A percentile compares a stretch with the other conserved stretches of the same genome.
Conservation (phyloP, 2,329 filamentous ascomycete genomes). For the Emericellopsis atlantica region DNA sequence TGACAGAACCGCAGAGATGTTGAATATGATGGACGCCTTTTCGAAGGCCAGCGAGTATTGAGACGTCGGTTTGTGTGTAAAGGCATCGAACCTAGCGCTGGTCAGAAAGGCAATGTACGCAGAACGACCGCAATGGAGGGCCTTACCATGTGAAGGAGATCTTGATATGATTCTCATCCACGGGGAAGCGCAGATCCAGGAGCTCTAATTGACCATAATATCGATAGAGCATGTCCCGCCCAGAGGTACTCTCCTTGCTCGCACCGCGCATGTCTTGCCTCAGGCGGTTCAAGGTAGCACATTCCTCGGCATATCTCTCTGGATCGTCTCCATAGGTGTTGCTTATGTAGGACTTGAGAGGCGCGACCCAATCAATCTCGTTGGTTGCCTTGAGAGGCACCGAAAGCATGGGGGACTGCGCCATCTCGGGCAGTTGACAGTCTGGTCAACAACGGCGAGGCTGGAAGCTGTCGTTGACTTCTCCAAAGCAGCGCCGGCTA, state of each 20-base stretch:
- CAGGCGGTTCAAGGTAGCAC: slow-evolving; percentile 82
- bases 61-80: slow-evolving; percentile 92
- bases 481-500: neutral
- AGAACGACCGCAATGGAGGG: neutral
- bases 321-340: slow-evolving; percentile 93
- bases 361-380: slow-evolving; percentile 95
- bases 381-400: slow-evolving; percentile 87
- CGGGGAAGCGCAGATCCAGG: slow-evolving; percentile 85
- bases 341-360: slow-evolving; percentile 86
- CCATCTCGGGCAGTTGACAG: slow-evolving; percentile 34
- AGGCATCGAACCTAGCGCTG: slow-evolving; percentile 80
- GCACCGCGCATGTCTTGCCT: slow-evolving; percentile 98
- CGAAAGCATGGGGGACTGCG: slow-evolving; percentile 90
- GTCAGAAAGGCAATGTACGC: slow-evolving; percentile 1
- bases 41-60: slow-evolving; percentile 96
- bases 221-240: slow-evolving; percentile 84
- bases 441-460: neutral
- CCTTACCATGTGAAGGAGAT: slow-evolving; percentile 91
- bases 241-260: slow-evolving; percentile 89
- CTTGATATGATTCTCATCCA: slow-evolving; percentile 98
- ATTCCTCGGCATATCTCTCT: slow-evolving; percentile 91
- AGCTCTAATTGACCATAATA: slow-evolving; percentile 97
- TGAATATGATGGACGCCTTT: slow-evolving; percentile 98
- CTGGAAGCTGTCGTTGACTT: neutral
- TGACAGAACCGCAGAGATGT: slow-evolving; percentile 92